phyloP scores from a whole-genome alignment of 176 grass and related monocot genomes.

The Aegilops speltoides region DNA sequence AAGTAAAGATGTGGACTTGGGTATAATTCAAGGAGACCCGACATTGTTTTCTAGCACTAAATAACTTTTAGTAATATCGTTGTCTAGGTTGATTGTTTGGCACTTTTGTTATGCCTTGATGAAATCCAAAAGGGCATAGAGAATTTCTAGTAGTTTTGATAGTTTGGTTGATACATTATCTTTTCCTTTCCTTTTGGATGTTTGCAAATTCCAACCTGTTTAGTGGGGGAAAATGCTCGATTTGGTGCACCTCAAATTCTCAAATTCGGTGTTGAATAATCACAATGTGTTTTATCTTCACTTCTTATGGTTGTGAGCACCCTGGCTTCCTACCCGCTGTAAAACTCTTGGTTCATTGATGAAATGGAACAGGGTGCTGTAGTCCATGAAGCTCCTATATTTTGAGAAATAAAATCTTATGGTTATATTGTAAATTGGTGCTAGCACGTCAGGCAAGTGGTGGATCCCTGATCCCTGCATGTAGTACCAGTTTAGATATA shows the following conservation, averaged over 20 bases:
- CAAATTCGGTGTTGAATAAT: neutral
- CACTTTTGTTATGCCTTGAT: neutral
- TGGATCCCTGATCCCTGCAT: neutral
- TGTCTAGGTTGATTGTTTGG: neutral
- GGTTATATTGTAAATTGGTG: neutral
- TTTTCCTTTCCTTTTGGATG: neutral
- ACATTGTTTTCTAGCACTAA: neutral
- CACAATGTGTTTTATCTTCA: no score
- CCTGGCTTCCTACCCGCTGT: no score
- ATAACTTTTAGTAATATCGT: neutral
- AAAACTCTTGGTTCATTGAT: no score
- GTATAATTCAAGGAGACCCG: slow-evolving; percentile 10
- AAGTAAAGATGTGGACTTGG: slow-evolving; percentile 17
- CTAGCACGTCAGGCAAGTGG: neutral
- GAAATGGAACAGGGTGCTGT: no score
- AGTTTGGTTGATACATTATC: neutral
- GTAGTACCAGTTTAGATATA: neutral
- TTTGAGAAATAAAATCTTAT: no score
- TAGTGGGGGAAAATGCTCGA: neutral
- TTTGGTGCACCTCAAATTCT: neutral
- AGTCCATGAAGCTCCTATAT: no score
- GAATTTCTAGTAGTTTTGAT: neutral
- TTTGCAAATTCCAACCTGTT: slow-evolving; percentile 2
- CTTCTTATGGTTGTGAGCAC: no score
- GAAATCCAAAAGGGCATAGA: neutral